Conservation (phyloP, 2,329 filamentous ascomycete genomes). For the Aspergillus clavatus region DNA sequence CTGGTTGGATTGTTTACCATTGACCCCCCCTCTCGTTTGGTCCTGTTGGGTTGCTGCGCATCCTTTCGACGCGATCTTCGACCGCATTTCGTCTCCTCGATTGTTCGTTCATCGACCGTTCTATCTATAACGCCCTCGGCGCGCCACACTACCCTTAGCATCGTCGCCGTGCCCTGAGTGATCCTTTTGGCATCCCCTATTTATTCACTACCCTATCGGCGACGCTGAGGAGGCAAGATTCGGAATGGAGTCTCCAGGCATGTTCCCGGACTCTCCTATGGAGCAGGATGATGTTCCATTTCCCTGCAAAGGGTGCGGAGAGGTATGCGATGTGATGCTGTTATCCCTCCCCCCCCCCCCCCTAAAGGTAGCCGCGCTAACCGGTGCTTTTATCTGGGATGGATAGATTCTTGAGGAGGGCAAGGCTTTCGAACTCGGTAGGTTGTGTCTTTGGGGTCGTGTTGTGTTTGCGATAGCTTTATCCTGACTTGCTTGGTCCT, state of each 20-base stretch:
- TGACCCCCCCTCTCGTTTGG: background rate
- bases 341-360: too few species aligned
- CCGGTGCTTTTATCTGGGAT: too few species aligned
- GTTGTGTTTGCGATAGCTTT: constrained; percentile 13
- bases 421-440: constrained; percentile 96
- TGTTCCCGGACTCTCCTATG: constrained; percentile 57
- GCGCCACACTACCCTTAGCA: background rate
- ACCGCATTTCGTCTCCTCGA: too few species aligned
- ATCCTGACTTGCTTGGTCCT: constrained; percentile 24
- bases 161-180: background rate
- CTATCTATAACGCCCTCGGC: background rate
- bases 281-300: constrained; percentile 76
- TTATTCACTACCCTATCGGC: background rate
- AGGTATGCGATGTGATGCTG: constrained; percentile 51
- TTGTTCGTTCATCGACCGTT: background rate
- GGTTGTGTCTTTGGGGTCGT: constrained; percentile 23
- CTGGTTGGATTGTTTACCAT: background rate
- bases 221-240: background rate
- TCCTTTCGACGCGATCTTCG: too few species aligned
- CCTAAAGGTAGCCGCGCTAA: too few species aligned
- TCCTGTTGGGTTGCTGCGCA: too few species aligned
- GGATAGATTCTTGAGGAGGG: constrained; percentile 91
- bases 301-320: constrained; percentile 88
- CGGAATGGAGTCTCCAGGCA: constrained; percentile 51
- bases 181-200: background rate